phyloP scores from a whole-genome alignment of 257 asterid species.

The Solanum bulbocastanum region DNA sequence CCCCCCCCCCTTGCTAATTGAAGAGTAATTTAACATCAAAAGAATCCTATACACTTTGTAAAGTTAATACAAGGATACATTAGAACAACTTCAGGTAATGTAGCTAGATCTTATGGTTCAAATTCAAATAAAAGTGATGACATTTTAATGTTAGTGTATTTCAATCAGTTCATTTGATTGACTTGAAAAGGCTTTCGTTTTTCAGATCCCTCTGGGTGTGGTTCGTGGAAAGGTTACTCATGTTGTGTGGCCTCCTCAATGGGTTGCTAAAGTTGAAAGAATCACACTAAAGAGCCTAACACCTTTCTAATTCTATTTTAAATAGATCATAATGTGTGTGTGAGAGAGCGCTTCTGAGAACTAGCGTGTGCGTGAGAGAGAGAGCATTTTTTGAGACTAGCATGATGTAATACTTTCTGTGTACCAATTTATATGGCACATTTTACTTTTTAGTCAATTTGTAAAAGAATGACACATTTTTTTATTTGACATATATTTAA shows the following conservation, averaged over 20 bases:
- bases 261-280: conserved; percentile 47
- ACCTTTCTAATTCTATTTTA: conserved; percentile 3
- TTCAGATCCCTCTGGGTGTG: conserved; percentile 81
- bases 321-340: not conserved
- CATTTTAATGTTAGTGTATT: not conserved
- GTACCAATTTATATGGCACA: not conserved
- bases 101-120: not conserved
- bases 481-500: not conserved
- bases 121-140: not conserved
- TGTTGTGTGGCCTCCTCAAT: conserved; percentile 77
- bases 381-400: not conserved
- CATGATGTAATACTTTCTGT: not conserved
- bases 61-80: not conserved
- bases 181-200: not conserved
- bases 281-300: conserved; percentile 8
- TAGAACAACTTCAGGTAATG: not conserved
- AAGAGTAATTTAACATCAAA: not conserved
- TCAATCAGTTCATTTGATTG: not conserved
- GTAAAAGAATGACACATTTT: not conserved
- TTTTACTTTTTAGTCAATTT: too few species aligned
- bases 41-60: not conserved
- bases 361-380: too few species aligned
- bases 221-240: conserved; percentile 70
- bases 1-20: not conserved
- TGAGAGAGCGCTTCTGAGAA: too few species aligned